Base-by-base conservation (phyloP, 2,329 filamentous ascomycete species). In the Epichloe sibirici region DNA sequence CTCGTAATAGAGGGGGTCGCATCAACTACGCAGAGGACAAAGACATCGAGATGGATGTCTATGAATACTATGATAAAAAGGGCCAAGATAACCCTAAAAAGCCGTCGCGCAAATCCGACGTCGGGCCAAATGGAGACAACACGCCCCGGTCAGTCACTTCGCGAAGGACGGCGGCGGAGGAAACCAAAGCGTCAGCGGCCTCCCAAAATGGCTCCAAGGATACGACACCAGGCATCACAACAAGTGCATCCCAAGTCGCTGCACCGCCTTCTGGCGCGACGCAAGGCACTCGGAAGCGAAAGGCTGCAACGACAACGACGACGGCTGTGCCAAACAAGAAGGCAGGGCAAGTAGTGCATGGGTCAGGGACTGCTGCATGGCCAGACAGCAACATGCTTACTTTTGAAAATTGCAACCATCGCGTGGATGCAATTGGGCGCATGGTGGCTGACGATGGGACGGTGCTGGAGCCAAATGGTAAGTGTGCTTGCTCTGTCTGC, bases 21-120 rank as follows among this genome's bases (percentile, higher is more conserved):
- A 83, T 86, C 59, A 98, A 98, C 70, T 98, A 98, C 69, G 91
- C 93, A 49, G 93, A 98, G 71, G 88, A 91, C 69, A 87, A 81
- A 70, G 91, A 96, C 68, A 76, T 90, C 60, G 91, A 97, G 63
- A 82, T 88, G 69, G 93, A 97, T 55, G 70, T 77, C 66, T 88
- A 90, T 66, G 91, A 96, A 63, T 79, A 77, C 66, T 72, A 76
- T 63, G 70, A 78, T 59, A 74, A 75, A 63, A 76, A 79, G 59
- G 76, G 81, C 15, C 72, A 72, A 52, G 77, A 81, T 56, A 53
- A 53, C 34, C 61, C 72, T 51, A 81, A 82, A 65, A 85, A 84
- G 64, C 66, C 73, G 39, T 73, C 74, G 61, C 72, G 73, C 56
- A 76, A 74, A 56, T 65, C 68, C 47, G 66, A 69, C 56, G 67